Conservation (phyloP, 441 rosid genomes). For the Corymbia citriodora region DNA sequence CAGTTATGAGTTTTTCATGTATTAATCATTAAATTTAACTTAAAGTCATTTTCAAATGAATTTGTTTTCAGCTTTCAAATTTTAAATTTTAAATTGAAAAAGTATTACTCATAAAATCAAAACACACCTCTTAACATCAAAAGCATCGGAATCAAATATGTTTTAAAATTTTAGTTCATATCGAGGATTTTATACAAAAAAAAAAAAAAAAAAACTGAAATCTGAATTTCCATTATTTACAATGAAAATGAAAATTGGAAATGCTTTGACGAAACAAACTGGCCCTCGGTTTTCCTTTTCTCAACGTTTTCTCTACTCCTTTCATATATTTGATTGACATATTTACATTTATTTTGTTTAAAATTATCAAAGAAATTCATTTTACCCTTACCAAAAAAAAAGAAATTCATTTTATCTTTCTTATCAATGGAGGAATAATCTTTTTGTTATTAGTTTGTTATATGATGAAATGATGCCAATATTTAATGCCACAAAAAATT, state of each 20-base stretch:
- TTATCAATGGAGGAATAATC: neutral
- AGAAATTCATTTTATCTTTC: neutral
- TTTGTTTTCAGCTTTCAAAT: neutral
- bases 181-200: neutral
- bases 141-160: neutral
- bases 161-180: neutral
- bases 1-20: too few relatives aligned
- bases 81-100: neutral
- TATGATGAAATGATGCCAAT: neutral
- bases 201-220: neutral
- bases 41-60: neutral
- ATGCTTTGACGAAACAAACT: neutral
- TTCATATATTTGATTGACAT: neutral
- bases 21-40: neutral
- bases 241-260: neutral
- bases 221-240: neutral
- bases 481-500: neutral
- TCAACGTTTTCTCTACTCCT: neutral
- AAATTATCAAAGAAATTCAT: neutral
- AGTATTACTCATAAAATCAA: neutral
- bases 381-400: neutral
- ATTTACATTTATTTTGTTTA: neutral
- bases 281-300: neutral
- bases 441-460: neutral
- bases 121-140: neutral